These are phyloP conservation scores for Paraphaeosphaeria sporulosa DNA, from an alignment of 2,329 filamentous ascomycete genomes.

Conservation along the genomic window DNA sequence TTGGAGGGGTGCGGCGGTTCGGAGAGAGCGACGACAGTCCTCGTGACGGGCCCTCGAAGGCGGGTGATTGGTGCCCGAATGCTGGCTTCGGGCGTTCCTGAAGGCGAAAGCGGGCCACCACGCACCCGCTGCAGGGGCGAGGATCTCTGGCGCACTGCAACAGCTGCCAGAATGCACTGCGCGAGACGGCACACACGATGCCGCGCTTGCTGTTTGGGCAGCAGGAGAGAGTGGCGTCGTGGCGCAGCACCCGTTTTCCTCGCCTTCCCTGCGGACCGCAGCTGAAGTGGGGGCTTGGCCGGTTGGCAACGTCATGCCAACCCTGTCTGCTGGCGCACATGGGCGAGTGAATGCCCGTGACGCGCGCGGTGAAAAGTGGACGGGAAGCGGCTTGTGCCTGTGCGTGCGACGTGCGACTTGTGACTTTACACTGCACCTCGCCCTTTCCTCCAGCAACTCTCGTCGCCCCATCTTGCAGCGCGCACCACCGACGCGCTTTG, in stretches of 20 bases:
- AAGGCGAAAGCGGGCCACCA: conserved; percentile 37
- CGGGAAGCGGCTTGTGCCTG: conserved; percentile 17
- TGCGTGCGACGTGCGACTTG: no score
- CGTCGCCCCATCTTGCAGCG: conserved; percentile 20
- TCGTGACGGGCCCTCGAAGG: conserved; percentile 1
- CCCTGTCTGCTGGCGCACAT: background rate
- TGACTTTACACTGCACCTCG: conserved; percentile 2
- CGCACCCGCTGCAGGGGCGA: conserved; percentile 43
- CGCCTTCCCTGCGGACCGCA: conserved; percentile 3
- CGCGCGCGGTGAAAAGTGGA: conserved; percentile 17
- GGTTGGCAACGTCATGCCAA: conserved; percentile 7
- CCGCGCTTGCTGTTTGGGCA: conserved; percentile 13
- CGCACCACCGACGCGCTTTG: conserved; percentile 35
- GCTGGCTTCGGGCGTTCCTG: conserved; percentile 27
- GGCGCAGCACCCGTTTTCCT: conserved; percentile 9
- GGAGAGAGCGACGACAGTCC: background rate
- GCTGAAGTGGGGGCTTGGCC: conserved; percentile 9
- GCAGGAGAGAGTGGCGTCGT: conserved; percentile 7
- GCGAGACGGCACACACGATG: conserved; percentile 10
- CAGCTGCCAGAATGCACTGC: conserved; percentile 18
- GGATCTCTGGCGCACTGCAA: conserved; percentile 27
- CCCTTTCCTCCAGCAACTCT: conserved; percentile 9
- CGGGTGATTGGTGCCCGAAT: background rate
- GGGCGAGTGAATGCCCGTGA: conserved; percentile 15
- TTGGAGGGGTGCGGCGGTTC: background rate